Evolutionary conservation across 139 green algal species (phyloP), one percentile per base, ranked within the genome.

Genomic region (Deuterostichococcus epilithicus): DNA sequence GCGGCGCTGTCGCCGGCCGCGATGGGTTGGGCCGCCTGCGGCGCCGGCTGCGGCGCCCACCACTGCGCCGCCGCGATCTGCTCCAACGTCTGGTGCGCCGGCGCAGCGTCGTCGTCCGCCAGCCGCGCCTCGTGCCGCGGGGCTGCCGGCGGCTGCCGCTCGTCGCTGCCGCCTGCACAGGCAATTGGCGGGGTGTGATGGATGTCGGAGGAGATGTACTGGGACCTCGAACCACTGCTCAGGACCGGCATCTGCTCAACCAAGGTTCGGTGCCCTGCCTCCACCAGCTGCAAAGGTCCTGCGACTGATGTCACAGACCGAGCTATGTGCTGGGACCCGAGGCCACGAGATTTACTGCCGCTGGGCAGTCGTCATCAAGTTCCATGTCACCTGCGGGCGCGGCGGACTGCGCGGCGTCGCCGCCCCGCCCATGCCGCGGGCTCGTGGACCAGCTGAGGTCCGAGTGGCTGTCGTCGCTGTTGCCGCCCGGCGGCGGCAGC

Each of bases 101-200:
- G 18, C 18, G 52, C 52, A 20, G 52, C 20, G 32, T 42, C 67
- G 68, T 73, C 68, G 18, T 73, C 68, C 34, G 26, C 35, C 68
- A 73, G 18, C 18, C 38, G 38, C 35, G 35, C 13, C 68, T 73
- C 68, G 68, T 73, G 68, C 1, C 35, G 68, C 28, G 68, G 68
- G 35, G 68, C 68, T 39, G 68, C 68, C 35, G 68, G 68, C 6
- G 68, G 35, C 28, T 73, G 68, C 15, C 34, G 38, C 68, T 58
- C 35, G 18, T 59, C 68, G 10, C 68, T 42, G 20, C 36, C 34
- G 28, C 35, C 34, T 42, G 34, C 65, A 70, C 33, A 37, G 34
- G 65, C 20, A 15, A 30, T 30, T 30, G 26, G 23, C 25, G n/a
- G 18, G 23, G n/a, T 30, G 23, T 30, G 65, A 30, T 1, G 65